Base-by-base conservation (phyloP, 352 stramenopile species). In the Phytophthora nicotianae region DNA sequence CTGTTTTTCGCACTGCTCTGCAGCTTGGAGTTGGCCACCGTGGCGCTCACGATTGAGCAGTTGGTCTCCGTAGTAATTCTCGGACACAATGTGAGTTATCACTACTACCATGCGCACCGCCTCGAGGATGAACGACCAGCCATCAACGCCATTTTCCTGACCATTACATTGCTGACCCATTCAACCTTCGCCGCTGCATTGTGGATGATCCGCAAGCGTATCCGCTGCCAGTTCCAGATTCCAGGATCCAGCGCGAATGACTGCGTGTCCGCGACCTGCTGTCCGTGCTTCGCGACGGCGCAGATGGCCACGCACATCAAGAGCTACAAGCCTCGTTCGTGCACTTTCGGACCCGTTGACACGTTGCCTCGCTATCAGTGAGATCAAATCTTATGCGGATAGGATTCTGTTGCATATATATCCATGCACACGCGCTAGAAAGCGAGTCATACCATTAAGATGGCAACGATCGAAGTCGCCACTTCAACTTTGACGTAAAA, bases 231-330 rank as follows among this genome's bases (percentile, higher is more conserved):
- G 11, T 90, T 88, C 62, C 58, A 77, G 46, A 87, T 90, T 50
- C 74, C 71, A 23, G 81, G 81, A n/a, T 72, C 65, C 17, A 72
- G 54, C 4, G 10, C 33, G 5, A 55, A 70, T 6, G 77, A 88
- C 64, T 80, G 48, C n/a, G 4, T 69, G 50, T 58, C 63, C 4
- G 63, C 70, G 16, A 70, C 56, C 10, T 88, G 61, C 43, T 86
- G 78, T 32, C 60, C 67, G 21, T 84, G 76, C 68, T 87, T 79
- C 59, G 57, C 68, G 5, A 77, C 82, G 29, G 77, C 81, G n/a
- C 81, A 90, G 57, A 83, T 90, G 66, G 77, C 76, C 2, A 73
- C 78, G 19, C 81, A 90, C 48, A 68, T 84, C 50, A 82, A 81
- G 50, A 86, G 77, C 60, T 88, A 87, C 65, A 68, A 27, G 32